phyloP scores from a whole-genome alignment of 2,329 filamentous ascomycete species.

The Botrytis medusae region DNA sequence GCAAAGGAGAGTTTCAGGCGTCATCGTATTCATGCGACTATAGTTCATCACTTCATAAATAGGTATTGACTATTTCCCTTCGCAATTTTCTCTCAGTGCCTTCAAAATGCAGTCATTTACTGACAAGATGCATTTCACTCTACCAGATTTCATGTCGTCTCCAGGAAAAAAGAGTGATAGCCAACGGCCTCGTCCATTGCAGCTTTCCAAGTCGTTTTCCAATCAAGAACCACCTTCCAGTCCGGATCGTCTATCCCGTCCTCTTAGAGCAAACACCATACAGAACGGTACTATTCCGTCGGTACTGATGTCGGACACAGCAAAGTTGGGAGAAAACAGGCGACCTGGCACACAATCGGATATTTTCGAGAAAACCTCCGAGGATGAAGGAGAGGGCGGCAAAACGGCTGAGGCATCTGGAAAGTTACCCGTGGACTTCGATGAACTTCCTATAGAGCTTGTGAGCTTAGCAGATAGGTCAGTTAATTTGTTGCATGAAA shows the following conservation, averaged over 20 bases:
- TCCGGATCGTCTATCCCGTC: constrained; percentile 30
- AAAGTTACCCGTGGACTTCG: constrained; percentile 56
- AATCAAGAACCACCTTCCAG: constrained; percentile 37
- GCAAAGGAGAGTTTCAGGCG: constrained; percentile 37
- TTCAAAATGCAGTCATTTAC: constrained; percentile 31
- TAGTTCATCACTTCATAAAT: constrained; percentile 25
- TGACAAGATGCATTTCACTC: constrained; percentile 37
- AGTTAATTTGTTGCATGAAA: neutral
- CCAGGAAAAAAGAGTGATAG: constrained; percentile 31
- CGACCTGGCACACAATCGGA: constrained; percentile 32
- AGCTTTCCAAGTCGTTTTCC: constrained; percentile 44
- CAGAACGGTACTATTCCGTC: constrained; percentile 35
- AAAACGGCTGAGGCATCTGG: constrained; percentile 24
- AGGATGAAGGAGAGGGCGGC: constrained; percentile 38
- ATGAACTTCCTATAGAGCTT: constrained; percentile 92
- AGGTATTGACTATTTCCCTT: constrained; percentile 22
- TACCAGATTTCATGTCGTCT: constrained; percentile 40
- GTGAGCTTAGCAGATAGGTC: constrained; percentile 86
- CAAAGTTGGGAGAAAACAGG: constrained; percentile 22
- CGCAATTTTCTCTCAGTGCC: neutral
- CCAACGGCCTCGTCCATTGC: constrained; percentile 38
- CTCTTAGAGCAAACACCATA: constrained; percentile 37
- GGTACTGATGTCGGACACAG: constrained; percentile 26
- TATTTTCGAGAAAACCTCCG: constrained; percentile 44
- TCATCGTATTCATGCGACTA: constrained; percentile 37